Percentiles rank a stretch among this genome's conserved stretches.
phyloP scores from a whole-genome alignment of 495 filamentous ascomycete species.

The Cairneyella variabilis region DNA sequence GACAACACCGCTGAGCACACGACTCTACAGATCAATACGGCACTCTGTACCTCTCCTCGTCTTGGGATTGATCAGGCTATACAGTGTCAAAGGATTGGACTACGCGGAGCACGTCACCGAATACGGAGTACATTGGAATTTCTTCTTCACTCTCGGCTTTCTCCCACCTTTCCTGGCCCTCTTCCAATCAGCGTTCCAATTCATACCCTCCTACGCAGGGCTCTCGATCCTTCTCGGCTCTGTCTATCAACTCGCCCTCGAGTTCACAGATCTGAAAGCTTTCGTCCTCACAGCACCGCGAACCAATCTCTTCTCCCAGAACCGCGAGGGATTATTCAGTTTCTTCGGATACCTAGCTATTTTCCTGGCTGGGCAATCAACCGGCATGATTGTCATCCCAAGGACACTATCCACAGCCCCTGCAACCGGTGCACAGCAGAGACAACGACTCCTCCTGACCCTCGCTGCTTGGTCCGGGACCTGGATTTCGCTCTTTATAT shows the following conservation, averaged over 20 bases:
- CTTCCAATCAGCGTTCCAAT: constrained; percentile 59
- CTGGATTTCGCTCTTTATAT: constrained; percentile 65
- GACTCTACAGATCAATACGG: constrained; percentile 61
- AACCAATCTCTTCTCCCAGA: constrained; percentile 73
- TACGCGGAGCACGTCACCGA: constrained; percentile 98
- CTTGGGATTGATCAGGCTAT: constrained; percentile 75
- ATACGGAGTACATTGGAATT: constrained; percentile 99
- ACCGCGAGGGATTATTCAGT: constrained; percentile 90
- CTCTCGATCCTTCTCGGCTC: constrained; percentile 62
- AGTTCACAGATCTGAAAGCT: constrained; percentile 71
- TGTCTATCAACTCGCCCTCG: constrained; percentile 69
- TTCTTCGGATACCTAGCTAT: constrained; percentile 93
- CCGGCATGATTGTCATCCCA: constrained; percentile 74
- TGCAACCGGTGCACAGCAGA: constrained; percentile 29
- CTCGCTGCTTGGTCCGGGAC: constrained; percentile 55
- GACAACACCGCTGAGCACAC: constrained; percentile 41
- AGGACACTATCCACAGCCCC: constrained; percentile 41
- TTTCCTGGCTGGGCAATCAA: constrained; percentile 83
- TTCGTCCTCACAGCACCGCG: constrained; percentile 85
- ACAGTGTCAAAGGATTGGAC: constrained; percentile 88
- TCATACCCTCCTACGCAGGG: constrained; percentile 68
- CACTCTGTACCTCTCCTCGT: constrained; percentile 80
- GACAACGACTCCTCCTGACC: constrained; percentile 54
- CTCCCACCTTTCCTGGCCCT: constrained; percentile 88
- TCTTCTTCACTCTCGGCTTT: constrained; percentile 94